Evolutionary conservation across 148 eudicot genomes (phyloP).

Genomic region (Nepenthes mirabilis): DNA sequence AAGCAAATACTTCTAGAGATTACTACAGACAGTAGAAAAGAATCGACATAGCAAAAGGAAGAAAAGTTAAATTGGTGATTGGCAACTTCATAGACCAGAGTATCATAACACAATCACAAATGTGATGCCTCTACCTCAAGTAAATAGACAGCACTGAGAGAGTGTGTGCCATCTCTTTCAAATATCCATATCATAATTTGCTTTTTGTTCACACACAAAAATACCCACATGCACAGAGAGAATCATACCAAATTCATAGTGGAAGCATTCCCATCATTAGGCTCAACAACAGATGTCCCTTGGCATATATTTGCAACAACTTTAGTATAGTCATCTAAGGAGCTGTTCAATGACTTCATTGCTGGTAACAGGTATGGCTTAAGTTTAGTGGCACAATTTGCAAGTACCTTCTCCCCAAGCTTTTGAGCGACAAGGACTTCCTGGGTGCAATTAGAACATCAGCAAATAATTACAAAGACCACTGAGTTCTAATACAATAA

Average conservation of each 20-base stretch:
- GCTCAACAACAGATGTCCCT: constrained; percentile 11
- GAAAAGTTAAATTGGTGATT: no score
- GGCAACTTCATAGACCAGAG: no score
- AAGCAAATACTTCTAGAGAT: no score
- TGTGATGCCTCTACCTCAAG: no score
- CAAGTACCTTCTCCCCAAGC: constrained; percentile 62
- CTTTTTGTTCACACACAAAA: no score
- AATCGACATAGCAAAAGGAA: no score
- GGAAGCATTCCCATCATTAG: constrained; percentile 20
- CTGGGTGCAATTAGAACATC: constrained; percentile 14
- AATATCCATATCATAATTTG: no score
- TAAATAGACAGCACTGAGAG: no score
- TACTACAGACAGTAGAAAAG: no score
- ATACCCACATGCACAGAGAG: background rate
- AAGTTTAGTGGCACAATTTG: constrained; percentile 45
- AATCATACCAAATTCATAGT: constrained; percentile 15
- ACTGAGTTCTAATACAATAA: background rate
- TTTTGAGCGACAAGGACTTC: constrained; percentile 39
- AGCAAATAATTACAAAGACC: background rate
- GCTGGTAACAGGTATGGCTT: constrained; percentile 52
- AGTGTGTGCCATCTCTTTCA: no score
- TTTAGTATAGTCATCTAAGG: constrained; percentile 44
- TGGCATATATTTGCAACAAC: constrained; percentile 39
- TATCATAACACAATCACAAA: no score
- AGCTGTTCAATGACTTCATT: constrained; percentile 23